A percentile compares a stretch with the other conserved stretches of the same genome.
Conservation (phyloP, 2,329 filamentous ascomycete genomes). For the Sarocladium kiliense region DNA sequence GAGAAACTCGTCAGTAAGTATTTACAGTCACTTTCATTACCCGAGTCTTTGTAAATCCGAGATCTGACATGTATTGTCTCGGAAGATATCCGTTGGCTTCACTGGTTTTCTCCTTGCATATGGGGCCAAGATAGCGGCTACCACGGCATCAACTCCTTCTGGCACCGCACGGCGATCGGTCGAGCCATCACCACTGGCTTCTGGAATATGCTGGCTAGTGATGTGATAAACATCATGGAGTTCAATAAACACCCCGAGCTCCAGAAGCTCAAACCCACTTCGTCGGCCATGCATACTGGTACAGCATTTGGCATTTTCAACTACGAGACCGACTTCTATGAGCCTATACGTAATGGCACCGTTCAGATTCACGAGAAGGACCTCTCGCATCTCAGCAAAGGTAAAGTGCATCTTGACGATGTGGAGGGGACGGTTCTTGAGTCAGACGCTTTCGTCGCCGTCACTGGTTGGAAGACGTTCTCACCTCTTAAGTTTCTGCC, state of each 20-base stretch:
- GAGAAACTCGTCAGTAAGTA: too few species aligned
- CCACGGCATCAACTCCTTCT: slow-evolving; percentile 35
- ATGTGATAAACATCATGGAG: slow-evolving; percentile 39
- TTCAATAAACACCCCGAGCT: slow-evolving; percentile 37
- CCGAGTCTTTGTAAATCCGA: too few species aligned
- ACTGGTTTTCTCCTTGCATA: slow-evolving; percentile 62
- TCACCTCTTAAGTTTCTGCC: too few species aligned
- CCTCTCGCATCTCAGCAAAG: slow-evolving; percentile 31
- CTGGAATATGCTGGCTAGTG: slow-evolving; percentile 41
- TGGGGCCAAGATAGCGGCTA: slow-evolving; percentile 54
- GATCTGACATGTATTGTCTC: too few species aligned
- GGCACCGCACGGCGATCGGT: slow-evolving; percentile 46
- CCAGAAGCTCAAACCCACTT: slow-evolving; percentile 34
- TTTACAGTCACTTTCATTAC: too few species aligned
- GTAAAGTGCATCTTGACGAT: slow-evolving; percentile 35
- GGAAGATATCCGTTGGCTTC: slow-evolving; percentile 52
- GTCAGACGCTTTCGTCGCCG: slow-evolving; percentile 42
- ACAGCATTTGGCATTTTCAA: slow-evolving; percentile 48
- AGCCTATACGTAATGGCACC: slow-evolving; percentile 41
- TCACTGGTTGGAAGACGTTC: slow-evolving; percentile 49
- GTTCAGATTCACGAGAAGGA: slow-evolving; percentile 43
- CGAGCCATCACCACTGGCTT: slow-evolving; percentile 40
- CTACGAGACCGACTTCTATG: slow-evolving; percentile 43
- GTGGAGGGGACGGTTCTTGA: slow-evolving; percentile 32
- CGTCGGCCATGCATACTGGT: slow-evolving; percentile 40